Evolutionary conservation across 192 early-diverging fungal species (phyloP).

Genomic region (Coemansia sp.): DNA sequence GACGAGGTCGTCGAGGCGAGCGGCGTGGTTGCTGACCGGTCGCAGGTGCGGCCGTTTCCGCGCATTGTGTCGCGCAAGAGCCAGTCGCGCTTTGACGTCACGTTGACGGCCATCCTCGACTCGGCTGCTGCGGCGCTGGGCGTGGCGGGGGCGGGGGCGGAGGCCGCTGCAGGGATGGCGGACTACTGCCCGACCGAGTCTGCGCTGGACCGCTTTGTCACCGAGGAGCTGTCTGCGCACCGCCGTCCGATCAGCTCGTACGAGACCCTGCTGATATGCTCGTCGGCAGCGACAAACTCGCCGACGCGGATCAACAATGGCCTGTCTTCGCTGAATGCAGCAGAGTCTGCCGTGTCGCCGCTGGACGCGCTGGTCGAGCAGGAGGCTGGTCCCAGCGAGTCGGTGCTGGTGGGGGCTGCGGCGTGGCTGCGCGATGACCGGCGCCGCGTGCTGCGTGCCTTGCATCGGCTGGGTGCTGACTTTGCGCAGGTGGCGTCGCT

Average conservation of each 20-base stretch:
- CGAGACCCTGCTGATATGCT: constrained; percentile 39
- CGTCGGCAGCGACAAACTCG: constrained; percentile 1
- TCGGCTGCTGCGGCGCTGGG: not conserved
- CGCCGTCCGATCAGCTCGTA: constrained; percentile 46
- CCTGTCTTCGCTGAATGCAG: not conserved
- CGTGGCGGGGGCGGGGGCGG: too few relatives aligned
- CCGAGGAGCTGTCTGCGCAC: constrained; percentile 8
- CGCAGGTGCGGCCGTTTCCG: constrained; percentile 8
- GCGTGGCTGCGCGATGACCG: constrained; percentile 61
- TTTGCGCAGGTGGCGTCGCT: constrained; percentile 71
- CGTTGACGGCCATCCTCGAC: constrained; percentile 37
- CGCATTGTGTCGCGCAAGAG: constrained; percentile 49
- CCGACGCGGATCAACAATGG: not conserved
- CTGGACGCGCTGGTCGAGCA: constrained; percentile 25
- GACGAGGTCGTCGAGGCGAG: constrained; percentile 51
- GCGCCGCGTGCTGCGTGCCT: constrained; percentile 61
- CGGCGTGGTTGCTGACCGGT: constrained; percentile 24
- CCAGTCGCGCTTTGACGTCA: constrained; percentile 49
- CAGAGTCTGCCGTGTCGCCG: not conserved
- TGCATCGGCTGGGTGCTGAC: constrained; percentile 68
- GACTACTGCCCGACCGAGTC: constrained; percentile 28
- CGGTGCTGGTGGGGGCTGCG: constrained; percentile 46
- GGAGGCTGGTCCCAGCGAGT: constrained; percentile 21
- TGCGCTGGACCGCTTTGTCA: constrained; percentile 44
- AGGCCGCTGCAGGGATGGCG: too few relatives aligned